A percentile compares a stretch with the other conserved stretches of the same genome.
Conservation (phyloP, 2,329 filamentous ascomycete genomes). For the Curvularia hawaiiensis region DNA sequence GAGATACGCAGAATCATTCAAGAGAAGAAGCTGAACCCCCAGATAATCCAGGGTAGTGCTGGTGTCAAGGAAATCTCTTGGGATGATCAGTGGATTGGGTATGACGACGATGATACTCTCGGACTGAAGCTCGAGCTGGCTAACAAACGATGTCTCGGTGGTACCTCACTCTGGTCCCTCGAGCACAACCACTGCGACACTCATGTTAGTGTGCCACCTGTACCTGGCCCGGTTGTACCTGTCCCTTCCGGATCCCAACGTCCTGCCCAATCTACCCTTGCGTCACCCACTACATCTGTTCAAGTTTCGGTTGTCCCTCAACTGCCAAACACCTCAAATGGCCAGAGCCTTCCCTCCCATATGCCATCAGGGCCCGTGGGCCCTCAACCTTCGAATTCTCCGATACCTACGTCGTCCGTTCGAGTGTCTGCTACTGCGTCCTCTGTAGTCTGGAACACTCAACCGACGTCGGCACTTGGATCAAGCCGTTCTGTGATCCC, state of each 20-base stretch:
- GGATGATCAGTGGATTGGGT: slow-evolving; percentile 49
- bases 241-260: neutral
- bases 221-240: neutral
- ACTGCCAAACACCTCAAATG: neutral
- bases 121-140: slow-evolving; percentile 23
- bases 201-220: neutral
- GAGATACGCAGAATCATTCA: slow-evolving; percentile 47
- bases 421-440: neutral
- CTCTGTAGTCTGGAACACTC: neutral
- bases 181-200: slow-evolving; percentile 23
- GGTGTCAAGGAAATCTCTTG: slow-evolving; percentile 44
- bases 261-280: neutral
- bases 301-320: neutral
- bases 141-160: slow-evolving; percentile 32
- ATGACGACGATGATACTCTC: slow-evolving; percentile 46
- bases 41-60: slow-evolving; percentile 33
- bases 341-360: neutral
- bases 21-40: slow-evolving; percentile 23
- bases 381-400: neutral
- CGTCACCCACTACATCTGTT: neutral
- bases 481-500: neutral
- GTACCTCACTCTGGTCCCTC: slow-evolving; percentile 31
- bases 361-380: neutral
- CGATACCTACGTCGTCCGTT: neutral
- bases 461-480: neutral